A percentile compares a stretch with the other conserved stretches of the same genome.
These are phyloP conservation scores for Apiotrichum brassicae DNA, from an alignment of 1,284 basidiomycete species.

Conservation along the genomic window DNA sequence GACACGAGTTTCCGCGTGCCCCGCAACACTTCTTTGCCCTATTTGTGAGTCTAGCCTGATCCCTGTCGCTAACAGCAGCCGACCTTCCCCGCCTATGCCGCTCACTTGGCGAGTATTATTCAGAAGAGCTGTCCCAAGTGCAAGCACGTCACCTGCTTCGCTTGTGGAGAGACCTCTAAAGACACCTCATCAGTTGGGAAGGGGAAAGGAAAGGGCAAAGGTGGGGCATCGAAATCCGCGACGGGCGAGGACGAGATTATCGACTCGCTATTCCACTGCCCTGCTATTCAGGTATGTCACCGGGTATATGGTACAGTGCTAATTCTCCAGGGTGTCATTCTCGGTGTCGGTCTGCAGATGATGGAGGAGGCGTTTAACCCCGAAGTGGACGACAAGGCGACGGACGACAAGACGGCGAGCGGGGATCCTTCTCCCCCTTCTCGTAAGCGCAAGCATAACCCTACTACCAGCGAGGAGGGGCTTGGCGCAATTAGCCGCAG, in stretches of 20 bases:
- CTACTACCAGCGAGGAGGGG: too few species aligned
- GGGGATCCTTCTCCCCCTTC: too few species aligned
- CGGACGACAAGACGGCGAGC: too few species aligned
- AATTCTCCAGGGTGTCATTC: constrained; percentile 59
- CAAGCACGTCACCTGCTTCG: constrained; percentile 64
- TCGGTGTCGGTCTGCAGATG: constrained; percentile 69
- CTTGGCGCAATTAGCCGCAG: not conserved
- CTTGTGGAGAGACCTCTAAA: constrained; percentile 65
- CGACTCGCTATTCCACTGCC: constrained; percentile 72
- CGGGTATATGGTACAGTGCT: not conserved
- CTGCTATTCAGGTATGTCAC: constrained; percentile 59
- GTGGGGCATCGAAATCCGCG: too few species aligned
- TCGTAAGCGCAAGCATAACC: too few species aligned
- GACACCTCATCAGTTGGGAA: too few species aligned
- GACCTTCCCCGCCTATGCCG: constrained; percentile 63
- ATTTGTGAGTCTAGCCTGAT: constrained; percentile 63
- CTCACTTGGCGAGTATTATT: constrained; percentile 57
- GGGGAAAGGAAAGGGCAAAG: not conserved
- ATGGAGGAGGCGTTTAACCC: constrained; percentile 31
- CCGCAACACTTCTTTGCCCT: constrained; percentile 74
- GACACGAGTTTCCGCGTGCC: constrained; percentile 54
- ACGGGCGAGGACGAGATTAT: constrained; percentile 34
- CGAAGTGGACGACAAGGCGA: too few species aligned
- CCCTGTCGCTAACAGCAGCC: constrained; percentile 49
- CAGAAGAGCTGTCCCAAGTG: constrained; percentile 61